These are phyloP conservation scores for Delonix regia DNA, from an alignment of 306 rosid species.

Conservation along the genomic window DNA sequence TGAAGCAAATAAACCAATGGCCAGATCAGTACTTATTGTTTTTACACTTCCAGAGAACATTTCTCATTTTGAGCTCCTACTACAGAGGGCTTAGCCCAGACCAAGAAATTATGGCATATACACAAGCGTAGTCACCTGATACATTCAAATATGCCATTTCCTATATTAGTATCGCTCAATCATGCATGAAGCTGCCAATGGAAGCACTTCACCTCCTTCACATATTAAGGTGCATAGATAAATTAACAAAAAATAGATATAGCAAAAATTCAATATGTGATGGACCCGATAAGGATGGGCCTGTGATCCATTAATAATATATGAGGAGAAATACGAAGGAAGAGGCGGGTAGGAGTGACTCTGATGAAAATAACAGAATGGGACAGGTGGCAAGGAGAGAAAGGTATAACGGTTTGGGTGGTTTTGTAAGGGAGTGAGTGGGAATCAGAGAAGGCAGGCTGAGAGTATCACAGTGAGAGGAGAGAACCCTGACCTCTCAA, in stretches of 20 bases:
- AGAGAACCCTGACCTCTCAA: too few relatives aligned
- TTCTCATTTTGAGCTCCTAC: constrained; percentile 29
- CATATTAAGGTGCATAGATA: constrained; percentile 2
- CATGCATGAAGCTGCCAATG: constrained; percentile 2
- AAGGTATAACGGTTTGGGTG: too few relatives aligned
- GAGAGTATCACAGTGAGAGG: too few relatives aligned
- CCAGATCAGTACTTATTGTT: background rate
- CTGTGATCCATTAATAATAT: too few relatives aligned
- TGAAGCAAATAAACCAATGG: constrained; percentile 19
- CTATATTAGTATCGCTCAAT: constrained; percentile 1
- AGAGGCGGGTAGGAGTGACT: too few relatives aligned
- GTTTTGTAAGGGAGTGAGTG: too few relatives aligned
- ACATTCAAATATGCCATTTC: background rate
- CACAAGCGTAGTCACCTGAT: background rate
- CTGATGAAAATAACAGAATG: too few relatives aligned
- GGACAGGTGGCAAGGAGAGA: too few relatives aligned
- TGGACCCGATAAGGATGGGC: too few relatives aligned
- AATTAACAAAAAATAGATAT: constrained; percentile 2
- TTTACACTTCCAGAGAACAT: background rate
- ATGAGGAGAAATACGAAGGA: too few relatives aligned
- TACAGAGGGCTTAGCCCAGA: constrained; percentile 8
- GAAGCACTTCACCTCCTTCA: background rate
- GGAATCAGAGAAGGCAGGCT: too few relatives aligned
- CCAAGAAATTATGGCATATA: background rate
- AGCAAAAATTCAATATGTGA: background rate